phyloP scores from a whole-genome alignment of 345 rosid genomes.

The Arabis alpina region DNA sequence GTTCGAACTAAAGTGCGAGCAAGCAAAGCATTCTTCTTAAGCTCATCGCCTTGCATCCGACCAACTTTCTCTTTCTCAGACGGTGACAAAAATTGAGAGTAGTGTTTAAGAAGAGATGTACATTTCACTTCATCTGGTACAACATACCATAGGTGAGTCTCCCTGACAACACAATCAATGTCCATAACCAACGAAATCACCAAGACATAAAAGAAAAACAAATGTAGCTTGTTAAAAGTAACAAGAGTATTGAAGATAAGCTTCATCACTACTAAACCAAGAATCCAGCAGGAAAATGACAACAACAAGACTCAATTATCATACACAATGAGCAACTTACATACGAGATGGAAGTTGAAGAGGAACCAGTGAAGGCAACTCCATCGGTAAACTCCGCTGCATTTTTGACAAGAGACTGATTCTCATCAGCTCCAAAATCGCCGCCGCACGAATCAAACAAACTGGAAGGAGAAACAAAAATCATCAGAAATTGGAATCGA shows the following conservation, averaged over 20 bases:
- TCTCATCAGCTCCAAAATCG: slow-evolving; percentile 32
- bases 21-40: slow-evolving; percentile 77
- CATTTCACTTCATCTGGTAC: slow-evolving; percentile 76
- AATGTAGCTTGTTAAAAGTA: too few relatives aligned
- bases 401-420: slow-evolving; percentile 22
- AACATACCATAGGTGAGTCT: slow-evolving; percentile 84
- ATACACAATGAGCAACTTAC: slow-evolving; percentile 39
- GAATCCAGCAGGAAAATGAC: neutral
- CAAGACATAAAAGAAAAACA: too few relatives aligned
- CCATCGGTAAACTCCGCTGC: slow-evolving; percentile 48
- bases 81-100: slow-evolving; percentile 73
- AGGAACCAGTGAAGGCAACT: slow-evolving; percentile 53
- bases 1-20: slow-evolving; percentile 89
- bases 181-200: too few relatives aligned
- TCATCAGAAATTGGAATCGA: neutral
- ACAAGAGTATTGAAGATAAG: neutral
- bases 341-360: slow-evolving; percentile 65
- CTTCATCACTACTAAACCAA: neutral
- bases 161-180: slow-evolving; percentile 49
- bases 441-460: neutral
- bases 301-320: neutral
- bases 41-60: slow-evolving; percentile 58
- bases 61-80: slow-evolving; percentile 64
- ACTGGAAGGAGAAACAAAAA: neutral
- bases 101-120: slow-evolving; percentile 57